phyloP scores from a whole-genome alignment of 108 stramenopile species.

The Mediolabrus comicus region DNA sequence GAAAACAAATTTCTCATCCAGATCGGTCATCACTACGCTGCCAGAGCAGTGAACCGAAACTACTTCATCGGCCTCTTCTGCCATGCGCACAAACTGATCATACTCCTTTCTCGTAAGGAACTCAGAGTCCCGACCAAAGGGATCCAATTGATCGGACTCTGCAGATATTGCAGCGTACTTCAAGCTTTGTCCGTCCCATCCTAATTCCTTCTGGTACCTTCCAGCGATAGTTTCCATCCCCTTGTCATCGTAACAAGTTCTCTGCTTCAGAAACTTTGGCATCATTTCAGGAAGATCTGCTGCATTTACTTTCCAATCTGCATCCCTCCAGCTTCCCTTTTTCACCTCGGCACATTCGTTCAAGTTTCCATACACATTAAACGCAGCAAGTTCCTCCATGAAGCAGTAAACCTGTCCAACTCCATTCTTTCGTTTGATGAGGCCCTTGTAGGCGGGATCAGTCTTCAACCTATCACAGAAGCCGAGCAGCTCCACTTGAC shows the following conservation, averaged over 20 bases:
- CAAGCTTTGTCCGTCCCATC: conserved; percentile 43
- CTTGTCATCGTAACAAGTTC: conserved; percentile 37
- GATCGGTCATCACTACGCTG: conserved; percentile 45
- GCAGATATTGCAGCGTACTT: conserved; percentile 40
- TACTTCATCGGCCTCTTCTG: conserved; percentile 17
- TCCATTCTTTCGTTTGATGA: conserved; percentile 48
- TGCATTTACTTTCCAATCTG: conserved; percentile 37
- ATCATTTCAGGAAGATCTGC: conserved; percentile 4
- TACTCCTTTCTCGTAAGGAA: conserved; percentile 38
- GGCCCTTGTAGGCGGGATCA: conserved; percentile 25
- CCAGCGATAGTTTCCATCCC: conserved; percentile 29
- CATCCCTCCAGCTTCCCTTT: conserved; percentile 37
- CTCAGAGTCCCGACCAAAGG: conserved; percentile 34
- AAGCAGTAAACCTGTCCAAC: conserved; percentile 46
- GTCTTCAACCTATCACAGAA: conserved; percentile 45
- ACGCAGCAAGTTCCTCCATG: conserved; percentile 52
- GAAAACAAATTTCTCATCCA: conserved; percentile 56
- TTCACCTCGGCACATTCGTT: conserved; percentile 43
- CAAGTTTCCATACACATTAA: conserved; percentile 35
- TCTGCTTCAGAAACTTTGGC: conserved; percentile 32
- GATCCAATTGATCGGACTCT: conserved; percentile 40
- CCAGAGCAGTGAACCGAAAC: conserved; percentile 32
- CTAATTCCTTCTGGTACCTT: conserved; percentile 32
- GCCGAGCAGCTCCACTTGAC: conserved; percentile 41
- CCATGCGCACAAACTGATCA: conserved; percentile 36